A percentile compares a stretch with the other conserved stretches of the same genome.
Evolutionary conservation across 257 asterid species (phyloP).

Genomic region (Paulownia fortunei): DNA sequence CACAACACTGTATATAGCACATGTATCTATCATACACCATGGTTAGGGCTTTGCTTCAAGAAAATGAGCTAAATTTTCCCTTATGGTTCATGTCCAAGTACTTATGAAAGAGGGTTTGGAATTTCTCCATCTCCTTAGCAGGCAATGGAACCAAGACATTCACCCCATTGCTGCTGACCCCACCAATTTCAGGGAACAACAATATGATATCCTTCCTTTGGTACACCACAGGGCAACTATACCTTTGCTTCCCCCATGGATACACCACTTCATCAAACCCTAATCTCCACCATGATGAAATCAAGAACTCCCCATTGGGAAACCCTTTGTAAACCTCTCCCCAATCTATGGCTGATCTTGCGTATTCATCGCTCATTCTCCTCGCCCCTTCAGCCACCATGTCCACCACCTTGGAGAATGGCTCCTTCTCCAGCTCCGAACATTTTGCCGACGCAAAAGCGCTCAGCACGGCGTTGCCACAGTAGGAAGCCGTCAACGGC

Average conservation of each 20-base stretch:
- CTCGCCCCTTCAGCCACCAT: slow-evolving; percentile 45
- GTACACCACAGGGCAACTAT: slow-evolving; percentile 84
- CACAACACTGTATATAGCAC: no score
- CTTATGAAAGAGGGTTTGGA: slow-evolving; percentile 48
- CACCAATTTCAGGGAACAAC: slow-evolving; percentile 70
- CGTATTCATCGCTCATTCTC: slow-evolving; percentile 53
- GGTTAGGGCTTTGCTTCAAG: background rate
- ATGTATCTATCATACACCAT: no score
- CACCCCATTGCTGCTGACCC: slow-evolving; percentile 49
- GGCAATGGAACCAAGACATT: slow-evolving; percentile 89
- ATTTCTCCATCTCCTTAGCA: slow-evolving; percentile 65
- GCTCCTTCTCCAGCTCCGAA: slow-evolving; percentile 30
- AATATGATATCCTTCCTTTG: slow-evolving; percentile 76
- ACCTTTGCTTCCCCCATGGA: slow-evolving; percentile 88
- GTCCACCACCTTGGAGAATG: slow-evolving; percentile 44
- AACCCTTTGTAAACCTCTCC: slow-evolving; percentile 59
- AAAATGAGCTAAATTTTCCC: background rate
- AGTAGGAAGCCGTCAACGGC: slow-evolving; percentile 49
- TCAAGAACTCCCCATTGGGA: slow-evolving; percentile 26
- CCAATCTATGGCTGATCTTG: slow-evolving; percentile 59
- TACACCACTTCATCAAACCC: slow-evolving; percentile 77
- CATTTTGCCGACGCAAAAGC: slow-evolving; percentile 49
- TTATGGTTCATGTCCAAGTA: slow-evolving; percentile 28
- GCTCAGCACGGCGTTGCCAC: slow-evolving; percentile 62
- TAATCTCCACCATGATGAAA: background rate